Evolutionary conservation across 2,329 filamentous ascomycete species (phyloP), one percentile per base, ranked within the genome.

Genomic region (Zymoseptoria passerinii): DNA sequence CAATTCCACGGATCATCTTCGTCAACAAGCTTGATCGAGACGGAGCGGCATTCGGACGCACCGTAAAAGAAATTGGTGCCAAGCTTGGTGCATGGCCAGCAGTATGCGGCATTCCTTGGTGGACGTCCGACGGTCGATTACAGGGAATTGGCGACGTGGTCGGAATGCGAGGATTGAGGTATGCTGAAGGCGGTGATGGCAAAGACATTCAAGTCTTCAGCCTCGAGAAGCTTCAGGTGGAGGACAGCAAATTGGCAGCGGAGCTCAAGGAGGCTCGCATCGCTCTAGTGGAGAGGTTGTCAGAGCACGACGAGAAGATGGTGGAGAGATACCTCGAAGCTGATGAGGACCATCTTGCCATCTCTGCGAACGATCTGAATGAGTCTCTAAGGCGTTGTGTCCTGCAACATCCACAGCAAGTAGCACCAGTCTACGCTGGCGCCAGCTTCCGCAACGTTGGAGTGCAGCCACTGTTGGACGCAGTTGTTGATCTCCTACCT

Each of bases 21-120:
- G 81, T 94, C 67, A 95, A 95, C 75, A 95, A 95, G 72, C 81
- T 94, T 2, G 90, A 95, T 71, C 84, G 90, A 48, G 87, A 90
- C 62, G 90, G 90, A 8, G 89, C 90, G 16, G 81, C 83, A 1
- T 97, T 97, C 76, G 86, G 86, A 27, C 83, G 87, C 55, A 92
- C 92, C 0, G 87, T 97, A 0, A 86, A 88, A 58, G 92, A 97
- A 68, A 86, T 96, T 28, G 92, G 89, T 2, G 80, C 86, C 0
- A 83, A 90, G 56, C 79, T 99, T 19, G 83, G 85, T 59, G 88
- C 86, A 1, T 95, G 89, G 86, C 94, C 94, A 2, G 85, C 94
- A 13, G 85, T 97, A 8, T 96, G 92, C 68, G 92, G 96, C 68
- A 92, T 97, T 62, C 94, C 94, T 0, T 96, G 92, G 90, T 97